Percentiles rank a stretch among this genome's conserved stretches.
Conservation (phyloP, 352 stramenopile genomes). For the Pythium utonaiense region DNA sequence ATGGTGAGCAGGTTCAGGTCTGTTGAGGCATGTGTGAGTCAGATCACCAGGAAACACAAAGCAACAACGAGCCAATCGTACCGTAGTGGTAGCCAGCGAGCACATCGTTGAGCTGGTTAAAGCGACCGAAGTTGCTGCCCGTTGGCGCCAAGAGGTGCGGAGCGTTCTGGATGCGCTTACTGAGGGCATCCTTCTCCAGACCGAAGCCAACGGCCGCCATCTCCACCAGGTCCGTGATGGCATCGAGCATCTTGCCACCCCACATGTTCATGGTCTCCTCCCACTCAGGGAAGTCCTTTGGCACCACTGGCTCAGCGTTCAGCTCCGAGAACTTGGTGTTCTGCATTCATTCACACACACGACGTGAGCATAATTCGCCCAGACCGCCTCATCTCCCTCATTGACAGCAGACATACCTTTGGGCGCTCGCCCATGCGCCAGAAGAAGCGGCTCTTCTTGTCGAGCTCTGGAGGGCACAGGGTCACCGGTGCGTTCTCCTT, state of each 20-base stretch:
- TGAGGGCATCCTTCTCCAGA: constrained; percentile 75
- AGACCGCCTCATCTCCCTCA: background rate
- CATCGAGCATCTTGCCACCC: constrained; percentile 86
- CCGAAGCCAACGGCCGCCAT: constrained; percentile 87
- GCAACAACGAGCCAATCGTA: constrained; percentile 7
- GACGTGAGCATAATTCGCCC: background rate
- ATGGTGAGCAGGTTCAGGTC: constrained; percentile 93
- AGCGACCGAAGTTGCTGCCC: constrained; percentile 83
- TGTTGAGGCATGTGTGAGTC: background rate
- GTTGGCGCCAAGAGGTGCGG: constrained; percentile 90
- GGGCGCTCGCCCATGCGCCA: constrained; percentile 88
- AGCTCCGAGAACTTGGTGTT: constrained; percentile 79
- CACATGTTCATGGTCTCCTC: constrained; percentile 88
- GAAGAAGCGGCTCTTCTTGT: constrained; percentile 95
- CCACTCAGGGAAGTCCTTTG: constrained; percentile 86
- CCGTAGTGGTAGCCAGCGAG: constrained; percentile 91
- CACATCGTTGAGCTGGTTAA: constrained; percentile 80
- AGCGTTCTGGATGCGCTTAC: constrained; percentile 74
- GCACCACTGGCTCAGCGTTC: constrained; percentile 87
- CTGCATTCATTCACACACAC: constrained; percentile 12
- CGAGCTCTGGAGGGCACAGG: constrained; percentile 84
- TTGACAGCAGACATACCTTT: constrained; percentile 2
- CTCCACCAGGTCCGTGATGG: constrained; percentile 79
- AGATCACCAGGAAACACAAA: too few relatives aligned
- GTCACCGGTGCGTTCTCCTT: constrained; percentile 70